Evolutionary conservation across 371 early-diverging fungal species (phyloP).

Genomic region (Smittium culicis): DNA sequence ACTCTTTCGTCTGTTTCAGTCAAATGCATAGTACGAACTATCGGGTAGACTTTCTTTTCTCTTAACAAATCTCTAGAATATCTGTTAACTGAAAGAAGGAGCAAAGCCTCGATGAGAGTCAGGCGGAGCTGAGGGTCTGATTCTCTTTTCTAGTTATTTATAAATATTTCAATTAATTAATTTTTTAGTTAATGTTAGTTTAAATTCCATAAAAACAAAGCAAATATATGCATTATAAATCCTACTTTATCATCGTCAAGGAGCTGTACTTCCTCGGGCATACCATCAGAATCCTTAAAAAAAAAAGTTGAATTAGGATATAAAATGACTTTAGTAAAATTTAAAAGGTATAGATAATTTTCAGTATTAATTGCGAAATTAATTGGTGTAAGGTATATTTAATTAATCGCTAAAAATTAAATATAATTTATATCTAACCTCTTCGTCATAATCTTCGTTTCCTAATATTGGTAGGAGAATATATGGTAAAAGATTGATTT

Average conservation of each 20-base stretch:
- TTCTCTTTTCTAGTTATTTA: slow-evolving; percentile 49
- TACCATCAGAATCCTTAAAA: slow-evolving; percentile 71
- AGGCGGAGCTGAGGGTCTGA: slow-evolving; percentile 53
- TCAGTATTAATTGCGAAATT: too few relatives aligned
- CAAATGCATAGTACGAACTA: slow-evolving; percentile 67
- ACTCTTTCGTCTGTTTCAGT: slow-evolving; percentile 49
- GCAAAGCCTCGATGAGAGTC: slow-evolving; percentile 61
- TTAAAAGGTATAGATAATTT: too few relatives aligned
- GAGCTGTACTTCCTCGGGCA: slow-evolving; percentile 85
- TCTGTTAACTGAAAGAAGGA: slow-evolving; percentile 59
- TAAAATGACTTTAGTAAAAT: too few relatives aligned
- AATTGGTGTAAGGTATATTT: slow-evolving; percentile 11
- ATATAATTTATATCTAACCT: slow-evolving; percentile 31
- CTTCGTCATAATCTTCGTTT: slow-evolving; percentile 76
- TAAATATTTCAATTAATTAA: too few relatives aligned
- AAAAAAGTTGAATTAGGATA: too few relatives aligned
- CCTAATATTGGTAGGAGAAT: slow-evolving; percentile 82
- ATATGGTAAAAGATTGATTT: slow-evolving; percentile 67
- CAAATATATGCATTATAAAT: slow-evolving; percentile 17
- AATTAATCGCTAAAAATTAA: slow-evolving; percentile 10
- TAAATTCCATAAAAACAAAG: slow-evolving; percentile 12
- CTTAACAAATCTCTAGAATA: slow-evolving; percentile 67
- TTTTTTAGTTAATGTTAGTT: too few relatives aligned
- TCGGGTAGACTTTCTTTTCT: slow-evolving; percentile 66
- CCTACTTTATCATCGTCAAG: slow-evolving; percentile 55